Evolutionary conservation across 106 monocot genomes (phyloP), one percentile per base, ranked within the genome.

Genomic region (Amphibolis antarctica): DNA sequence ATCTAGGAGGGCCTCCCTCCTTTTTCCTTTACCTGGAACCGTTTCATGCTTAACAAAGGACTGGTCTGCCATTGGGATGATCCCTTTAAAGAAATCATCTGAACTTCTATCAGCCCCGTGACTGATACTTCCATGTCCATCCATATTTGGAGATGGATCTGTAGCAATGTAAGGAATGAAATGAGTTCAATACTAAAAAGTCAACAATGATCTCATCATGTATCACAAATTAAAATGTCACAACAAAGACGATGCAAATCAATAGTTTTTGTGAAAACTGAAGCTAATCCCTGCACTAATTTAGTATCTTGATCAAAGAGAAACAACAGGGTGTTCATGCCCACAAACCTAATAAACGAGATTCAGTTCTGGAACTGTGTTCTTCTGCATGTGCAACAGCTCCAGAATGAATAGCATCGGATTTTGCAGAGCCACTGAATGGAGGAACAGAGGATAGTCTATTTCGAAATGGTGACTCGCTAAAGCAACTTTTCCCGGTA

Each of bases 401-500:
- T 4, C 31, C 31, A 59, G 59, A 59, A 29, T 30, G 59, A 12
- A 59, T 12, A 59, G 14, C 19, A 15, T 36, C 31, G 29, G 30
- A 18, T 30, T 59, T 63, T n/a, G 63, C 42, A 25, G 19, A 45
- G 63, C 30, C 62, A 48, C 47, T 58, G 21, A 51, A 62, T 29
- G 44, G 43, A 69, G 77, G 67, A 46, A 53, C 42, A 42, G 74
- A 71, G 19, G 76, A 80, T 21, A 89, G 53, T 1, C 67, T 51
- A 70, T 82, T 75, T 14, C 67, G 64, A 28, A 90, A 69, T 30
- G 74, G 0, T 59, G 80, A 75, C 57, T 91, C 96, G 59, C 75
- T 76, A 44, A 98, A 98, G 78, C 87, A 98, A 75, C 90, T 91
- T 68, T 60, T 71, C 55, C 80, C 90, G 20, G 80, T 82, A 67